These are phyloP conservation scores for Berberis vulgaris DNA, from an alignment of 164 flowering plant genomes.

Conservation along the genomic window DNA sequence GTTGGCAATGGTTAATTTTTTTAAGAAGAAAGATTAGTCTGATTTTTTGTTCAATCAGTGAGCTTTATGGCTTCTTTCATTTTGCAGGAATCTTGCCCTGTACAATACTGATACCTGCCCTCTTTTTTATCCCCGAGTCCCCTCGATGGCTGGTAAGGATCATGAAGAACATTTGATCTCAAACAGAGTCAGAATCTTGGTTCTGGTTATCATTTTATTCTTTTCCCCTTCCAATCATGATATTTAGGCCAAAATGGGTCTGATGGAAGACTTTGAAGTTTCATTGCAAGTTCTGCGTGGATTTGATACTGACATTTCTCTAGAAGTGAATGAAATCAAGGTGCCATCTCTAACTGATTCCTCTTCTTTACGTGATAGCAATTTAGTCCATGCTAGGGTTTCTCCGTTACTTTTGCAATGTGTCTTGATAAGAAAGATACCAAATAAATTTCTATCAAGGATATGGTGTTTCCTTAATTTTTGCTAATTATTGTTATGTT, in stretches of 20 bases:
- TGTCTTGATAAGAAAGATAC: background rate
- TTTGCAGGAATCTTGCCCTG: conserved; percentile 81
- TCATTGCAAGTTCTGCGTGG: conserved; percentile 98
- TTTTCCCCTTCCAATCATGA: background rate
- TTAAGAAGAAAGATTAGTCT: too few relatives aligned
- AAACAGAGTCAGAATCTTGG: background rate
- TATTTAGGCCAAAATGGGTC: conserved; percentile 91
- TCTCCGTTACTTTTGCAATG: background rate
- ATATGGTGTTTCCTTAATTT: too few relatives aligned
- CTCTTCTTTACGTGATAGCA: background rate
- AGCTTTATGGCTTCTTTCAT: background rate
- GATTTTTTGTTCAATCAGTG: background rate
- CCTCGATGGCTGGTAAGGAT: conserved; percentile 90
- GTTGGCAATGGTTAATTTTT: too few relatives aligned
- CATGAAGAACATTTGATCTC: background rate
- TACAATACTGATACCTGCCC: conserved; percentile 77
- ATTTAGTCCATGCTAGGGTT: background rate
- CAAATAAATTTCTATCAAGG: too few relatives aligned
- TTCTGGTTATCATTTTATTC: background rate
- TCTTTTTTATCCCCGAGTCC: conserved; percentile 95
- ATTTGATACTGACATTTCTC: conserved; percentile 74
- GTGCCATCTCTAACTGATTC: conserved; percentile 21
- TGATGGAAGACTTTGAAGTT: conserved; percentile 92
- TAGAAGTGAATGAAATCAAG: conserved; percentile 97
- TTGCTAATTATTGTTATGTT: background rate